Conservation (phyloP, 805 yeast genomes). For the Yamadazyma scolyti region DNA sequence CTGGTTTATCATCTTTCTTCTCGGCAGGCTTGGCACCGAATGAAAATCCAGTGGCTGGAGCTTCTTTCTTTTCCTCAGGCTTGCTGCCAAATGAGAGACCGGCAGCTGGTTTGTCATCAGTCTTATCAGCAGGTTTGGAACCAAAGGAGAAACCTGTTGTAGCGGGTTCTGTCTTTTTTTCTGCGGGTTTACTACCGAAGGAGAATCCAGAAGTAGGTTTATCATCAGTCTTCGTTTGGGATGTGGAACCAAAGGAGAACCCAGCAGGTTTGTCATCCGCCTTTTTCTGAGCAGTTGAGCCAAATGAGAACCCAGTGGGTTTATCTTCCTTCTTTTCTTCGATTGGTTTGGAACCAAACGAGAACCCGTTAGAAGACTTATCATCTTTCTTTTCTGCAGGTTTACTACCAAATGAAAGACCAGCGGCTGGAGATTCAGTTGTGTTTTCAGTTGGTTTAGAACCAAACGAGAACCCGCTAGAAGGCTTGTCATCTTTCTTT, state of each 20-base stretch:
- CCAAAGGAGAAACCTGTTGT: conserved; percentile 20
- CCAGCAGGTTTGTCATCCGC: conserved; percentile 17
- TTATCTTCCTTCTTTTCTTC: conserved; percentile 13
- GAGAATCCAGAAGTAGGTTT: conserved; percentile 12
- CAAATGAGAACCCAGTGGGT: conserved; percentile 21
- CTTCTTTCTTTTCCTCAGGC: conserved; percentile 20
- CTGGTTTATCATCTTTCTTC: conserved; percentile 9
- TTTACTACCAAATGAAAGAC: conserved; percentile 1
- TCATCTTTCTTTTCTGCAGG: conserved; percentile 14
- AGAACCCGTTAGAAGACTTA: conserved; percentile 9
- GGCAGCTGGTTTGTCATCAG: conserved; percentile 3
- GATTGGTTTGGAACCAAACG: conserved; percentile 11
- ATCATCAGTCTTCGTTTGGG: conserved; percentile 11
- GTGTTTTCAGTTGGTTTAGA: conserved; percentile 16
- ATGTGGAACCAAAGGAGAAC: conserved; percentile 15
- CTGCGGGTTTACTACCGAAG: conserved; percentile 17
- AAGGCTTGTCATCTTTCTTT: conserved; percentile 18
- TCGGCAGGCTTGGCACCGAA: conserved; percentile 14
- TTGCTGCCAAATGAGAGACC: conserved; percentile 23
- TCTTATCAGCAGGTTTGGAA: conserved; percentile 14
- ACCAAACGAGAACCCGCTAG: conserved; percentile 6
- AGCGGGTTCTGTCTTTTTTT: conserved; percentile 12
- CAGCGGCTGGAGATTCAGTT: conserved; percentile 7
- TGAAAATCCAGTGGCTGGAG: conserved; percentile 12
- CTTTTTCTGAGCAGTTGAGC: conserved; percentile 18